Conservation (phyloP, 2,329 filamentous ascomycete genomes). For the Aspergillus sp. region DNA sequence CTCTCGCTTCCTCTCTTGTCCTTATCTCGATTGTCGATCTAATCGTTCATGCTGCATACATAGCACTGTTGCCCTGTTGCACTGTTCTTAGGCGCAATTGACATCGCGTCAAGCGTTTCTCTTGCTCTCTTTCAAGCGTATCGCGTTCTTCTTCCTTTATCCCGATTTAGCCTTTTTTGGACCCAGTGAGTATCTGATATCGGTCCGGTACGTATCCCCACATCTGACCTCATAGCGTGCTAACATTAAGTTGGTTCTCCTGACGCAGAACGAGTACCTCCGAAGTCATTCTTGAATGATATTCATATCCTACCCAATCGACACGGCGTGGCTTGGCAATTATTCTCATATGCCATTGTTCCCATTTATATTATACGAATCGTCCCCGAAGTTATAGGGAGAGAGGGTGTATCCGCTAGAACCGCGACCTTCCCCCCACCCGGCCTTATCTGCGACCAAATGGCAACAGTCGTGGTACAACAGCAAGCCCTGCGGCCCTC, state of each 20-base stretch:
- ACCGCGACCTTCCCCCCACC: no score
- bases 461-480: conserved; percentile 43
- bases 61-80: no score
- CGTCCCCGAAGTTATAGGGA: background rate
- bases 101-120: no score
- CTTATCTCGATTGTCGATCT: background rate
- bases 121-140: no score
- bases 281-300: background rate
- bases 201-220: background rate
- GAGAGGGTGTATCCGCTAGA: background rate
- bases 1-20: conserved; percentile 4
- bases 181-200: background rate
- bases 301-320: background rate
- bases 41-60: no score
- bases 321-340: background rate
- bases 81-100: no score
- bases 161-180: background rate
- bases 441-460: conserved; percentile 10
- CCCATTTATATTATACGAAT: background rate
- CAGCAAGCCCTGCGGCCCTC: conserved; percentile 40
- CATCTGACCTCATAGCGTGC: background rate
- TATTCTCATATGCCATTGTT: background rate
- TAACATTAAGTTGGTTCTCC: background rate
- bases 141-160: no score
- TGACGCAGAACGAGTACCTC: no score